Percentiles rank a stretch among this genome's conserved stretches.
Conservation (phyloP, 192 early-diverging fungal species). For the Gamsiella multidivaricata region DNA sequence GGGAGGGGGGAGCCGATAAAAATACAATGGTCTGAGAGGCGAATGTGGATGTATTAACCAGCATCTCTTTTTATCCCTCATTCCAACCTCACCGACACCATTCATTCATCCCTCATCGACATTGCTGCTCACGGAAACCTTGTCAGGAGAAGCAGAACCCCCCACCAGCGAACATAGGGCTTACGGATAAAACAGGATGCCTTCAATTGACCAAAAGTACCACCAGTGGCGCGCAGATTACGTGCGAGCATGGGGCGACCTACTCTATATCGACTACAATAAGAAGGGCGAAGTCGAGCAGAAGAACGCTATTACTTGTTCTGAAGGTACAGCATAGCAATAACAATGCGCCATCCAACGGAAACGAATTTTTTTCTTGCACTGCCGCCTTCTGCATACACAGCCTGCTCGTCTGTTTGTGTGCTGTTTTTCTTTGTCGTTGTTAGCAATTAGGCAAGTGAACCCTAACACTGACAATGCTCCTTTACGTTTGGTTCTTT, state of each 20-base stretch:
- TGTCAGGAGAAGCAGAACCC: background rate
- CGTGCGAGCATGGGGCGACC: constrained; percentile 58
- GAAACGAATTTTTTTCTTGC: background rate
- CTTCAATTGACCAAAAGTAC: constrained; percentile 43
- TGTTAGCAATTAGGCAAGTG: too few relatives aligned
- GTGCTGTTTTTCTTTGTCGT: too few relatives aligned
- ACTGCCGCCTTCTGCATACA: background rate
- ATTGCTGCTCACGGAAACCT: background rate
- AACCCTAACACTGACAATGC: too few relatives aligned
- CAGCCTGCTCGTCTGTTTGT: too few relatives aligned
- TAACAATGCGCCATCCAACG: too few relatives aligned
- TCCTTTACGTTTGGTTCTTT: too few relatives aligned
- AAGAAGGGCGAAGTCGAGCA: constrained; percentile 59
- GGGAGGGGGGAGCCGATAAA: too few relatives aligned
- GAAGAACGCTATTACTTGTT: constrained; percentile 61
- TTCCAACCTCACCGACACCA: background rate
- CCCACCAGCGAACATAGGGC: too few relatives aligned
- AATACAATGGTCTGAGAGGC: too few relatives aligned
- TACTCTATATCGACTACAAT: constrained; percentile 65
- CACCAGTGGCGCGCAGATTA: constrained; percentile 51
- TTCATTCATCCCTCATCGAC: background rate
- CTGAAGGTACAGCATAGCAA: constrained; percentile 57
- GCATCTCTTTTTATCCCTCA: background rate
- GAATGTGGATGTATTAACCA: too few relatives aligned
- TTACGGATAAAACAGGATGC: constrained; percentile 29